Percentiles rank a stretch among this genome's conserved stretches.
Conservation (phyloP, 805 yeast genomes). For the Lipomyces lipofer region DNA sequence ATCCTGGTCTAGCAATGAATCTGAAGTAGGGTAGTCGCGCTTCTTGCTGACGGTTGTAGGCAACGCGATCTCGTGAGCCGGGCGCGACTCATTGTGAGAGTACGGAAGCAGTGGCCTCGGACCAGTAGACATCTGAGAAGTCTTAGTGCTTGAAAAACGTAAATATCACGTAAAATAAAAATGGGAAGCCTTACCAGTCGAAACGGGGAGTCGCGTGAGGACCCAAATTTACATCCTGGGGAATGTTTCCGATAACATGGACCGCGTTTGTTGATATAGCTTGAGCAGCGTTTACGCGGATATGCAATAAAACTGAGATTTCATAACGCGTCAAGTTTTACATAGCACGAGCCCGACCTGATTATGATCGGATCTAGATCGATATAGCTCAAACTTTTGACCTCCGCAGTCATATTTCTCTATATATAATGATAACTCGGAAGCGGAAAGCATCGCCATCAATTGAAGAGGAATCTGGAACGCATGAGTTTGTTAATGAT, state of each 20-base stretch:
- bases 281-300: too few relatives aligned
- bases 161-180: not conserved
- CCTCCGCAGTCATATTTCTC: conserved; percentile 3
- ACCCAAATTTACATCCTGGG: too few relatives aligned
- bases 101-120: conserved; percentile 24
- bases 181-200: too few relatives aligned
- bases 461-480: too few relatives aligned
- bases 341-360: too few relatives aligned
- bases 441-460: conserved; percentile 8
- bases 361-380: too few relatives aligned
- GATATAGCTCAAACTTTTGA: not conserved
- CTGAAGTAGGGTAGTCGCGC: conserved; percentile 32
- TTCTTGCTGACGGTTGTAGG: conserved; percentile 16
- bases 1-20: conserved; percentile 11
- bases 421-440: conserved; percentile 5
- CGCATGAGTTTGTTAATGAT: too few relatives aligned
- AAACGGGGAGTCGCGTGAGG: too few relatives aligned
- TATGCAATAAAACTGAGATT: too few relatives aligned
- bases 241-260: too few relatives aligned
- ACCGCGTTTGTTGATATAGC: too few relatives aligned
- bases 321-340: too few relatives aligned
- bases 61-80: conserved; percentile 21
- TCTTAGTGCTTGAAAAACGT: not conserved
- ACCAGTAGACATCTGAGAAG: conserved; percentile 2
- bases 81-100: conserved; percentile 26